Evolutionary conservation across 169 alveolate genomes (phyloP).

Genomic region (Nephromyces sp.): DNA sequence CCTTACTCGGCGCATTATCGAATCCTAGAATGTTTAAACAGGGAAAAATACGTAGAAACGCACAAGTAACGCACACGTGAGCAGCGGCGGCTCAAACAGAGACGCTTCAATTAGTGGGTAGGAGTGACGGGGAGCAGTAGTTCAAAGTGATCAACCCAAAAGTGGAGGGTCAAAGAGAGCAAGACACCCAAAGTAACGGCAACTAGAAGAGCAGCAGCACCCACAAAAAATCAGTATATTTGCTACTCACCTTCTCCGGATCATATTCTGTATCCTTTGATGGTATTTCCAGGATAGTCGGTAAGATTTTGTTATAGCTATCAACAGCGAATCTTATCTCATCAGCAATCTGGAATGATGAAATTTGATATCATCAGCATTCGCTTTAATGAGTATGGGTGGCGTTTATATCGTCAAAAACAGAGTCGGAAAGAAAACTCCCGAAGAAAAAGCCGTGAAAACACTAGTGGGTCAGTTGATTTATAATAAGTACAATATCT

Average conservation of each 20-base stretch:
- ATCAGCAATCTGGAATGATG: slow-evolving; percentile 39
- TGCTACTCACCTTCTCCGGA: slow-evolving; percentile 67
- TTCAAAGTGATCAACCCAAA: not conserved
- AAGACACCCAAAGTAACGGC: not conserved
- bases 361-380: not conserved
- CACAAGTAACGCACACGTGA: too few species aligned
- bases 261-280: slow-evolving; percentile 73
- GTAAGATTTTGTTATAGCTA: slow-evolving; percentile 59
- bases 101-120: not conserved
- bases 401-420: not conserved
- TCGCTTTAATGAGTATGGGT: too few species aligned
- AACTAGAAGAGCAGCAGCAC: not conserved
- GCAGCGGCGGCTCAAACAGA: not conserved
- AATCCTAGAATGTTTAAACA: slow-evolving; percentile 10
- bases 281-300: slow-evolving; percentile 81
- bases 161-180: not conserved
- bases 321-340: slow-evolving; percentile 60
- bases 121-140: not conserved
- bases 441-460: not conserved
- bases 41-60: not conserved
- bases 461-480: too few species aligned
- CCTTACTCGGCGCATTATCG: slow-evolving; percentile 36
- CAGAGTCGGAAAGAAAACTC: not conserved
- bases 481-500: too few species aligned
- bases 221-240: too few species aligned